These are phyloP conservation scores for Ganoderma meredithae DNA, from an alignment of 1,284 basidiomycete genomes.

Conservation along the genomic window DNA sequence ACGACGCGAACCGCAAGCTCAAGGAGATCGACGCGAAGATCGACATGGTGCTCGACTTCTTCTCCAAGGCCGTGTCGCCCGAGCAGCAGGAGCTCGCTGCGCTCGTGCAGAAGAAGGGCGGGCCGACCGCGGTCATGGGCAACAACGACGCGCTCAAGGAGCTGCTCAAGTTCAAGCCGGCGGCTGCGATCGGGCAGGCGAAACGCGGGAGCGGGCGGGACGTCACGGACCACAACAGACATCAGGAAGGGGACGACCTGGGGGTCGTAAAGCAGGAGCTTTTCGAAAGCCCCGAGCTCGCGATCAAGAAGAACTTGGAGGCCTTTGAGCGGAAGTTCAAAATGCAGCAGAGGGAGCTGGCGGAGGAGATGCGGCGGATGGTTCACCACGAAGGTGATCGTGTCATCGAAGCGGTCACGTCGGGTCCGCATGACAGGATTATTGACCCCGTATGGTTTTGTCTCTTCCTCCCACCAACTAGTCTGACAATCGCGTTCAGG, in stretches of 20 bases:
- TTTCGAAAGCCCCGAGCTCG: slow-evolving; percentile 21
- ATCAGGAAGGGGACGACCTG: slow-evolving; percentile 5
- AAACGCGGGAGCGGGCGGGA: not conserved
- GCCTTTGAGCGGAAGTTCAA: slow-evolving; percentile 42
- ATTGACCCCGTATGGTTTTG: slow-evolving; percentile 34
- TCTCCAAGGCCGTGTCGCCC: slow-evolving; percentile 5
- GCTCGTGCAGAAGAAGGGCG: slow-evolving; percentile 32
- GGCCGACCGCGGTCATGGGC: slow-evolving; percentile 26
- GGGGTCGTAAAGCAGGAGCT: slow-evolving; percentile 15
- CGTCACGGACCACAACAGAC: not conserved
- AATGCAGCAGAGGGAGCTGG: slow-evolving; percentile 39
- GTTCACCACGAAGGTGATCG: slow-evolving; percentile 36
- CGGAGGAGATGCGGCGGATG: slow-evolving; percentile 31
- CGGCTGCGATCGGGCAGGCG: not conserved
- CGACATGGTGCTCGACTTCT: slow-evolving; percentile 15
- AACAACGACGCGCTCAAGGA: slow-evolving; percentile 30
- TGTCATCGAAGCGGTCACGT: slow-evolving; percentile 37
- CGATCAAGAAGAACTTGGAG: slow-evolving; percentile 37
- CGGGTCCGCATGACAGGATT: slow-evolving; percentile 42
- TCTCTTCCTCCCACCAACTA: not conserved
- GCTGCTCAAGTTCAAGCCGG: slow-evolving; percentile 19
- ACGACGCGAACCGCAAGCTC: slow-evolving; percentile 42
- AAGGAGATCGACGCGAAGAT: slow-evolving; percentile 28
- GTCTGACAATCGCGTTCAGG: slow-evolving; percentile 20
- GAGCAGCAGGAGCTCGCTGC: slow-evolving; percentile 25